Base-by-base conservation (phyloP, 768 basidiomycete species). In the Candolleomyces aberdarensis region DNA sequence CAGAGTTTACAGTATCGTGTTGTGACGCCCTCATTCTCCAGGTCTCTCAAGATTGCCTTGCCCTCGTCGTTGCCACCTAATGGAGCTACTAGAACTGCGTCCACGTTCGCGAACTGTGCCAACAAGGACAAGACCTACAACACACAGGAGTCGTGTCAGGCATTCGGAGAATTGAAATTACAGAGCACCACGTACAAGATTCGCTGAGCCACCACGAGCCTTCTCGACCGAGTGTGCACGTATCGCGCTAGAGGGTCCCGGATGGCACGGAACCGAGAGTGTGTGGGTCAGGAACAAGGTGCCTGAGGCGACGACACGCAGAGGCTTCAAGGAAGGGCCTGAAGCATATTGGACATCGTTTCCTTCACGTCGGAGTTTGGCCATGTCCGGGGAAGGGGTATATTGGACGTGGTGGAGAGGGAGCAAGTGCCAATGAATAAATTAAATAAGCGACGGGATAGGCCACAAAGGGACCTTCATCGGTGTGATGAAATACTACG, bases 261-360 rank as follows among this genome's bases (percentile, higher is more conserved):
- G 89, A 61, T 89, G 83, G 14, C 78, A 70, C 20, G 85, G 83
- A 3, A 94, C 66, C 43, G 78, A 77, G 53, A 94, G 81, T 0
- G 85, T 87, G 70, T 92, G 86, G 5, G 89, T 91, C 48, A 89
- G 72, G 69, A 94, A 94, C 44, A 94, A 81, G 10, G 92, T 90
- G 14, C 92, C 92, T 13, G 87, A 86, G 2, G 89, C 89, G 44
- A 94, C 82, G 26, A 94, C 84, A 48, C 91, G 87, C 17, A 91
- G 78, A n/a, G 83, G 78, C 66, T 70, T 76, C 15, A 29, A 44
- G 53, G 71, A 57, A 57, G 67, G 66, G 47, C 70, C 69, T 41
- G 64, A 63, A 61, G 63, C 63, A 52, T 62, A 62, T 32, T 66
- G 65, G 52, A 68, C 64, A 43, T 69, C 66, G 56, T 65, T 68